Evolutionary conservation across 169 alveolate species (phyloP), one percentile per base, ranked within the genome.

Genomic region (Eimeria necatrix): DNA sequence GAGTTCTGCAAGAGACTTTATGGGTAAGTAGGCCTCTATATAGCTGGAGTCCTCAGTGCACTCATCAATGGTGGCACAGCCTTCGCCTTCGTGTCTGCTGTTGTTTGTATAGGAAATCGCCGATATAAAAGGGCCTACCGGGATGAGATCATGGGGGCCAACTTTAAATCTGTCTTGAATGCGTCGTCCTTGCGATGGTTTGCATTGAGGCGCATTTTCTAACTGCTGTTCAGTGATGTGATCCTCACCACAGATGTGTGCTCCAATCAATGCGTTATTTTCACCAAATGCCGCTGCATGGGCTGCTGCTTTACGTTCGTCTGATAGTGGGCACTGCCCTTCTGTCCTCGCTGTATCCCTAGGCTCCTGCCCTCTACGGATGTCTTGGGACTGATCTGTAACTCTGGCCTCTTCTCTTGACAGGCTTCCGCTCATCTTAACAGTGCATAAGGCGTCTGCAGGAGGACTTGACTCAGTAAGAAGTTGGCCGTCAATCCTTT

Each of bases 121-220:
- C 49, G 92, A 76, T 32, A 85, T 85, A 59, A 85, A 81, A 5
- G 92, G 92, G 61, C 92, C 92, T 26, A 85, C 92, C 41, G 92
- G 92, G 80, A 85, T 56, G 9, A 85, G 76, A 12, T 85, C 92
- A 26, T 85, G 92, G 24, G 92, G 92, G 9, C 90, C 90, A 18
- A 81, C 32, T 24, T 26, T 81, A 4, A 53, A 81, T 51, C 53
- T 12, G 46, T 22, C 90, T 64, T 81, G 90, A 51, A 51, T 26
- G 56, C n/a, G 74, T 41, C 90, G 74, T 26, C 0, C 48, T 76
- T 46, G 60, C n/a, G 49, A 48, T 20, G 86, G 86, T 48, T 7
- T 76, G 64, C 86, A 76, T 18, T n/a, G 8, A 48, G 51, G 10
- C 61, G 9, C 51, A 6, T 76, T 76, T 46, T 49, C 60, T 76